Conservation (phyloP, 164 flowering plant genomes). For the Litsea cubeba region DNA sequence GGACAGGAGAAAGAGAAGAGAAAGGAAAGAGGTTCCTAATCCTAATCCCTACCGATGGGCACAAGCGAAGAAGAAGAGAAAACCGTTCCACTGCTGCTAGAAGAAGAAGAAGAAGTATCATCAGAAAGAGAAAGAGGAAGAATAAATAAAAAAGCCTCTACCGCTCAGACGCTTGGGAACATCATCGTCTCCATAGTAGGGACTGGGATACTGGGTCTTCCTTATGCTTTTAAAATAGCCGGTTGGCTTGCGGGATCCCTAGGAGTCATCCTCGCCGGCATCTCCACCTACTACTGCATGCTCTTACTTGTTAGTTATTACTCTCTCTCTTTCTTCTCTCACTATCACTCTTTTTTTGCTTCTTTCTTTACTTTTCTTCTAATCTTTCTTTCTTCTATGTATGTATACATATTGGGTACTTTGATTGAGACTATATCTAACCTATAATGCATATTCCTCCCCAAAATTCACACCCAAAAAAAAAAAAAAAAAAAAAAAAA, state of each 20-base stretch:
- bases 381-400: neutral
- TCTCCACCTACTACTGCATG: conserved; percentile 27
- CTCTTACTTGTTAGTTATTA: conserved; percentile 15
- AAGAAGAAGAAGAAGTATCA: neutral
- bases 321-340: neutral
- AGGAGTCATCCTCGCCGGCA: conserved; percentile 16
- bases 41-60: too few species aligned
- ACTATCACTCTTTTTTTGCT: neutral
- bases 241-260: conserved; percentile 26
- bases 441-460: too few species aligned
- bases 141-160: conserved; percentile 3
- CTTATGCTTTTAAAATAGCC: conserved; percentile 21
- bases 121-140: conserved; percentile 3
- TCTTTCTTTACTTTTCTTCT: neutral
- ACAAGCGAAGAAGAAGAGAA: neutral
- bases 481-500: too few species aligned
- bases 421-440: too few species aligned
- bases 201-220: conserved; percentile 31
- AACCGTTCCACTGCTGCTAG: neutral
- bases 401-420: neutral
- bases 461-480: too few species aligned
- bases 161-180: conserved; percentile 24
- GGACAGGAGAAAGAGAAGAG: too few species aligned
- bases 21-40: too few species aligned
- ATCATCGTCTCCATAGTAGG: conserved; percentile 29